Evolutionary conservation across 305 asterid genomes (phyloP), one percentile per base, ranked within the genome.

Genomic region (Salvia sclarea): DNA sequence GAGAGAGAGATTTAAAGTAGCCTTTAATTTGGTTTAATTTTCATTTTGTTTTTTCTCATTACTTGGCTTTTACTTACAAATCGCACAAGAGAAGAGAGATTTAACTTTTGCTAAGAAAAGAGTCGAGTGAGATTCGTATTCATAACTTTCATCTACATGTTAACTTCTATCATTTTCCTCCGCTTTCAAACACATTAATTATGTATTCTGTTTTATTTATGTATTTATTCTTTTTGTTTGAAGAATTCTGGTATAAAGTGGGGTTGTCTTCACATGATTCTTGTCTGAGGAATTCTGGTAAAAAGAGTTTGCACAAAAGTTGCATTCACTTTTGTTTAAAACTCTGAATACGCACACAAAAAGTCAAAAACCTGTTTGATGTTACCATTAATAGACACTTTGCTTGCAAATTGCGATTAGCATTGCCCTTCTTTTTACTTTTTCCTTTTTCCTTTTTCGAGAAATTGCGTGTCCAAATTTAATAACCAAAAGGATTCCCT

Each of bases 271-370:
- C 71, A 66, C 62, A 37, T 53, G 71, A 35, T 37, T 66, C 24
- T 66, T 66, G 53, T 22, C 53, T 44, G 17, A 64, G 17, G 71
- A 35, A 38, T 28, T 38, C 10, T 52, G 53, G 28, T 53, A 38
- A 8, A 37, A 22, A 52, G 37, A 5, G 49, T 65, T 28, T 48
- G 45, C 60, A 48, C 6, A 64, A 64, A 30, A 48, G 20, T 43
- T 21, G 71, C 52, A 22, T 8, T 14, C 22, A 47, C 11, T 33
- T 35, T 66, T 13, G 16, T 18, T 38, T 10, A 11, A 22, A 14
- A 17, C 8, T 16, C 56, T 14, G 10, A 14, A 24, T 62, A 5
- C 22, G 30, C 25, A 24, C 13, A 43, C 16, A 28, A 24, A 4
- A 31, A 48, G 16, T 4, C 24, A 24, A 4, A 31, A 48, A 28